Conservation (phyloP, 257 asterid species). For the Ballota nigra region DNA sequence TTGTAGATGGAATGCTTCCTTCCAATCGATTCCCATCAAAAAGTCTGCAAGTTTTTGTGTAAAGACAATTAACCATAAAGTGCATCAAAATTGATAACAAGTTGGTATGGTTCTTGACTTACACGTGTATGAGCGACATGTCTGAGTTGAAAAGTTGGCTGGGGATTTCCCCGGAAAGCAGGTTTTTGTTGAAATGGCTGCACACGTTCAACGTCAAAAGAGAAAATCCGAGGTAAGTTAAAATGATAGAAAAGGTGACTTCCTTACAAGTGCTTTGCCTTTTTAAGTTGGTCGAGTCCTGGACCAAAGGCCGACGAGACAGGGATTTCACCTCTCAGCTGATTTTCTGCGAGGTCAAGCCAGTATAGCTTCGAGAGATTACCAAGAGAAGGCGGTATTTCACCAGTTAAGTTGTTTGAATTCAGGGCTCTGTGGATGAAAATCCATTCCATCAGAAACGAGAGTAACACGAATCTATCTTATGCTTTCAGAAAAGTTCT, state of each 20-base stretch:
- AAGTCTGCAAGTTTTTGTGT: constrained; percentile 39
- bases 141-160: constrained; percentile 61
- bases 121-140: constrained; percentile 82
- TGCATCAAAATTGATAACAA: background rate
- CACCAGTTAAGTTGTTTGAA: constrained; percentile 85
- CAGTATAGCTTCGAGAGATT: constrained; percentile 81
- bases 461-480: background rate
- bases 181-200: constrained; percentile 96
- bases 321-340: constrained; percentile 76
- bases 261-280: constrained; percentile 92
- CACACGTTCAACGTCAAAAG: constrained; percentile 24
- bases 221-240: background rate
- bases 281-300: constrained; percentile 82
- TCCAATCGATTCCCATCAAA: constrained; percentile 72
- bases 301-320: constrained; percentile 61
- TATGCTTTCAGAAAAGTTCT: too few relatives aligned
- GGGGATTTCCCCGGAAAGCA: constrained; percentile 76
- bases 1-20: constrained; percentile 71
- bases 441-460: background rate
- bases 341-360: constrained; percentile 91
- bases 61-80: background rate
- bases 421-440: constrained; percentile 72
- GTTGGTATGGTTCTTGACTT: constrained; percentile 32
- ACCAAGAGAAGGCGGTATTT: constrained; percentile 82
- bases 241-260: background rate